Evolutionary conservation across 176 grass and related monocot species (phyloP), one percentile per base, ranked within the genome.

Genomic region (Calamus simplicifolius): DNA sequence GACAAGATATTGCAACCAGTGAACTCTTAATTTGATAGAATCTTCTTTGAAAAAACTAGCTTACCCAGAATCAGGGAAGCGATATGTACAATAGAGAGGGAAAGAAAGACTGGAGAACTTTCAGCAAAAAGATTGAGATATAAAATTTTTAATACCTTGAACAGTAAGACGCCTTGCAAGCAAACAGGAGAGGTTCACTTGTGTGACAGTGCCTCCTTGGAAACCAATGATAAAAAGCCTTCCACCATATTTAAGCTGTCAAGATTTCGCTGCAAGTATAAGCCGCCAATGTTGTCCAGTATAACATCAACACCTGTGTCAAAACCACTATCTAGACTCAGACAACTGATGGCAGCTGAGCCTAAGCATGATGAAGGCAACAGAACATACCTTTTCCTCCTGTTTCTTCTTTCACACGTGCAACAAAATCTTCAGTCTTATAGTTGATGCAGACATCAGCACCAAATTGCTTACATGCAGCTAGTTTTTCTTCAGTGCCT

Each of bases 361-460:
- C 4, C 26, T 4, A 18, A 68, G 3, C n/a, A 29, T 57, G 27
- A 64, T 14, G 49, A 15, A 72, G 6, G 1, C 29, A 26, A 7
- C 10, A 27, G 31, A 19, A 18, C 60, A 54, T 85, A 96, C 92
- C 80, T 27, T 85, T 90, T 29, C 83, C 87, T 65, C 63, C 48
- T 4, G 87, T 90, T 80, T 97, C 78, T 87, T 97, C 72, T 79
- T 85, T 88, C 19, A 88, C 54, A 3, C 75, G 63, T 29, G 70
- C 81, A 64, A 80, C 87, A 28, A 97, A 97, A 54, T 97, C 92
- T 82, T 97, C 78, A 1, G 72, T 82, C 65, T 88, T 96, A 70
- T 96, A 96, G 63, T 96, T 96, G 60, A 96, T 88, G 72, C 83
- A 96, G 25, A 88, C 72, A 75, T 96, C 78, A 0, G 81, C 92